phyloP scores from a whole-genome alignment of 179 eudicot genomes.

The Vitellaria paradoxa region DNA sequence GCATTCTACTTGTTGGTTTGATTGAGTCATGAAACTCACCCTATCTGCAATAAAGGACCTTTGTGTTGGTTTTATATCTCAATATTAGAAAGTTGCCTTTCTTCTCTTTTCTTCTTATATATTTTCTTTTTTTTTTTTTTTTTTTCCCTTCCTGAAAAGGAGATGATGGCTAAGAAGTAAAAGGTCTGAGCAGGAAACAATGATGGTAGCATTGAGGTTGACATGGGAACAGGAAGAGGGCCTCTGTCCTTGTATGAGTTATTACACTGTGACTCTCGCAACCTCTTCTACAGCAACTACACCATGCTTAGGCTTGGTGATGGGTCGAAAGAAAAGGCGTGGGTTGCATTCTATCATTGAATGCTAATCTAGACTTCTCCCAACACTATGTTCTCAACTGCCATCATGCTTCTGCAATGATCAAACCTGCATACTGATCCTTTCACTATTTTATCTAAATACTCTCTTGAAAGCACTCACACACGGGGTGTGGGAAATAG shows the following conservation, averaged over 20 bases:
- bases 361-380: constrained; percentile 65
- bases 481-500: too few relatives aligned
- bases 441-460: constrained; percentile 16
- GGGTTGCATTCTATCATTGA: constrained; percentile 82
- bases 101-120: not conserved
- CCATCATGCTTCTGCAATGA: constrained; percentile 41
- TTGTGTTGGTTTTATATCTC: not conserved
- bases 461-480: too few relatives aligned
- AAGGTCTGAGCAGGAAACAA: constrained; percentile 65
- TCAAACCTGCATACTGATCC: constrained; percentile 62
- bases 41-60: not conserved
- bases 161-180: constrained; percentile 60
- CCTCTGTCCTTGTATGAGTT: constrained; percentile 67
- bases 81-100: not conserved
- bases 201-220: constrained; percentile 25
- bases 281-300: constrained; percentile 56
- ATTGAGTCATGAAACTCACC: not conserved
- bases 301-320: constrained; percentile 33
- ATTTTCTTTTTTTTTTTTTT: not conserved
- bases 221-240: constrained; percentile 46
- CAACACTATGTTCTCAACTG: constrained; percentile 25
- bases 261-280: constrained; percentile 57
- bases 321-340: constrained; percentile 67
- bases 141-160: constrained; percentile 30
- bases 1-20: not conserved